These are phyloP conservation scores for Megacollybia platyphylla DNA, from an alignment of 1,284 basidiomycete genomes.

Conservation along the genomic window DNA sequence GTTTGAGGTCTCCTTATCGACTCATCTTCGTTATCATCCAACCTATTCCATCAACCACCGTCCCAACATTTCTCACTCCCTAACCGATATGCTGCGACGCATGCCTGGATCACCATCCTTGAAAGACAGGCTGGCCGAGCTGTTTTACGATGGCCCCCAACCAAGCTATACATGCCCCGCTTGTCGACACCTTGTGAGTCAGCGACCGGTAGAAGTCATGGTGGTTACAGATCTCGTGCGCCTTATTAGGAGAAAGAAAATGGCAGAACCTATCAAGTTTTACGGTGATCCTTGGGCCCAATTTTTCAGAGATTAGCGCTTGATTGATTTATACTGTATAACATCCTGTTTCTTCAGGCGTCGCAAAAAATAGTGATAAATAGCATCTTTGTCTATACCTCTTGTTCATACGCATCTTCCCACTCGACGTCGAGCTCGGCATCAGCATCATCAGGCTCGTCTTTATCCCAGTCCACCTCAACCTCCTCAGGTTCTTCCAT, in stretches of 20 bases:
- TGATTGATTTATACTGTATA: no score
- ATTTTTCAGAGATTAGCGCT: no score
- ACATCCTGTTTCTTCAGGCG: no score
- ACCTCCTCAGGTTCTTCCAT: conserved; percentile 12
- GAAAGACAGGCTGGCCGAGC: background rate
- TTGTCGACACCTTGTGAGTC: conserved; percentile 47
- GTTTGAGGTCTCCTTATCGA: background rate
- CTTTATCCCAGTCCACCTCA: conserved; percentile 13
- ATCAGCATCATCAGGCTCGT: conserved; percentile 25
- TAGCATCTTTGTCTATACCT: conserved; percentile 14
- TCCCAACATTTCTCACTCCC: background rate
- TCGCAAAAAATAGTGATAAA: no score
- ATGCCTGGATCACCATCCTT: background rate
- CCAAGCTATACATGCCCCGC: conserved; percentile 44
- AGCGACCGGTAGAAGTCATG: conserved; percentile 63
- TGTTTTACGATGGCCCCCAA: background rate
- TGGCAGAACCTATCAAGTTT: no score
- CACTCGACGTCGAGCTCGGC: conserved; percentile 20
- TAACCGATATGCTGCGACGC: background rate
- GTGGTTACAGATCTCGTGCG: conserved; percentile 53
- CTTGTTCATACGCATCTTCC: conserved; percentile 29
- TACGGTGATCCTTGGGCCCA: no score
- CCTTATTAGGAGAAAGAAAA: conserved; percentile 24
- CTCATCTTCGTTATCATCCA: background rate
- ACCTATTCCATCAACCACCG: background rate